phyloP scores from a whole-genome alignment of 106 monocot species.

The Dioscorea dumetorum region DNA sequence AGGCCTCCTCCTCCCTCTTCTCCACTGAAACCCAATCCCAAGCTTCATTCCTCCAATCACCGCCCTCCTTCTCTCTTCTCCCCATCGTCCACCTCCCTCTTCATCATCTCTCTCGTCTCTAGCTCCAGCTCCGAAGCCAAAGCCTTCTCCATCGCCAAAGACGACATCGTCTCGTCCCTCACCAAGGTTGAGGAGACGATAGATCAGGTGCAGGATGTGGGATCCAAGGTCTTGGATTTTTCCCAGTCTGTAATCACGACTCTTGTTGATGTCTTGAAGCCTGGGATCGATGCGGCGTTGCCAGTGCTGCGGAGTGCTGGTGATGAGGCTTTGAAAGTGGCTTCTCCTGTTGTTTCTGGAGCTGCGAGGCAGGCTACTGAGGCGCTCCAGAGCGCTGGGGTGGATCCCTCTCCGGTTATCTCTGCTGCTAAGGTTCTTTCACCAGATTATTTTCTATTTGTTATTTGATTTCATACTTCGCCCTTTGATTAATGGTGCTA shows the following conservation, averaged over 20 bases:
- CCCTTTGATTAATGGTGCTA: too few relatives aligned
- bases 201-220: slow-evolving; percentile 43
- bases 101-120: slow-evolving; percentile 51
- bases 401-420: slow-evolving; percentile 60
- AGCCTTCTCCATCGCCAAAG: slow-evolving; percentile 66
- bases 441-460: background rate
- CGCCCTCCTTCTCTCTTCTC: slow-evolving; percentile 13
- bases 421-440: slow-evolving; percentile 55
- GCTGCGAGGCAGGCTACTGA: slow-evolving; percentile 73
- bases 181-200: slow-evolving; percentile 70
- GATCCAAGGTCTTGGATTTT: slow-evolving; percentile 38
- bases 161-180: slow-evolving; percentile 63
- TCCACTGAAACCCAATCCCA: slow-evolving; percentile 11
- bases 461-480: too few relatives aligned
- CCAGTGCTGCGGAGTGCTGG: slow-evolving; percentile 58
- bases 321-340: slow-evolving; percentile 61
- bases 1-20: slow-evolving; percentile 11
- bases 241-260: slow-evolving; percentile 32
- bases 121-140: slow-evolving; percentile 34
- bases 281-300: slow-evolving; percentile 53
- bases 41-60: background rate
- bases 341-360: slow-evolving; percentile 60
- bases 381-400: slow-evolving; percentile 67
- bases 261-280: slow-evolving; percentile 54
- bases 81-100: slow-evolving; percentile 30